Base-by-base conservation (phyloP, 2,329 filamentous ascomycete species). In the Fusarium sp. region DNA sequence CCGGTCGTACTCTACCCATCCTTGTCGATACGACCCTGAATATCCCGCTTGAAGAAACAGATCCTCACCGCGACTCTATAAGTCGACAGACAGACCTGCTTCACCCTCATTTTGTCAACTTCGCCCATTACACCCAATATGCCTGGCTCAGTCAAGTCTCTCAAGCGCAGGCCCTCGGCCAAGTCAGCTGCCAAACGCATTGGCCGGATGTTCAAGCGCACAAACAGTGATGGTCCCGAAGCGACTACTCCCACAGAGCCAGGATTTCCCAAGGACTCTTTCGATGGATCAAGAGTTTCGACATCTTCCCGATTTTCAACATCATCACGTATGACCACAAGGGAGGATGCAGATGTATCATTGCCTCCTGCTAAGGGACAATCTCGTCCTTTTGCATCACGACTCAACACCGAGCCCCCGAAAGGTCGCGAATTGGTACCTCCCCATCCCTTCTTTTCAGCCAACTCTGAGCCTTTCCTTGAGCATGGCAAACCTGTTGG, bases 171-270 rank as follows among this genome's bases (percentile, higher is more conserved):
- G 29, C 60, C 68, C 28, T 46, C 55, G 6, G 64, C 68, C 18
- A 71, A 71, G 53, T 63, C 60, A 24, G 60, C 68, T 49, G 68
- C 68, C 33, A 70, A 70, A 15, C 68, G 68, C 16, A 70, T 70
- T 21, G 63, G 68, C 42, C 60, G 68, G 8, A 71, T 70, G 39
- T 70, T 71, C 20, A 70, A 61, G 29, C 59, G 64, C 8, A 57
- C 50, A 43, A 71, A 60, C 43, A 69, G 46, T 16, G 56, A 70
- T 7, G 64, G 44, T 18, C n/a, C 53, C 2, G 68, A 71, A 7
- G 41, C 33, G 28, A 58, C 28, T 18, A 26, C 39, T 6, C 28
- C 56, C 1, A 31, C 28, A 4, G 64, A 63, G 3, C 18, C 53
- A 7, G 52, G 47, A 4, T 41, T 46, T 24, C 15, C 46, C 9